Base-by-base conservation (phyloP, 2,329 filamentous ascomycete species). In the Juglanconis sp. region DNA sequence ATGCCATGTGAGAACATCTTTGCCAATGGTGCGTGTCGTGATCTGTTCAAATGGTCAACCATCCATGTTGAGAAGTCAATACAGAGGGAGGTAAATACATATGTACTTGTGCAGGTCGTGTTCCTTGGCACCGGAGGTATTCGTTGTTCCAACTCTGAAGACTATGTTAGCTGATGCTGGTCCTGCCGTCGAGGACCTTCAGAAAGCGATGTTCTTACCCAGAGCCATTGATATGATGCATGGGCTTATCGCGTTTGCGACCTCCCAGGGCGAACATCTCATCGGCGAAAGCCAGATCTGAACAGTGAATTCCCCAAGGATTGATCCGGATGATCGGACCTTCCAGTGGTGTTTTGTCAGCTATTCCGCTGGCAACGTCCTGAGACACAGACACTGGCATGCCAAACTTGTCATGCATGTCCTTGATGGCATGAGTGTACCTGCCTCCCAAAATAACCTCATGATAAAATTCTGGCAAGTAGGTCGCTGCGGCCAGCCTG, bases 311-410 rank as follows among this genome's bases (percentile, higher is more conserved):
- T 51, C 73, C 71, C 11, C 66, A 63, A 0, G 72, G 72, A 57
- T 67, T 74, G 57, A 74, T 71, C 15, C 72, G 66, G 38, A 74
- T 63, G 57, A 74, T 70, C 3, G 72, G 71, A 5, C 72, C 74
- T 59, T 75, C n/a, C 5, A 47, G 17, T 10, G 9, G 17, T 10
- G 9, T 17, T 47, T 47, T 24, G 9, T 17, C 17, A 38, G 7
- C 11, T 38, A 7, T 42, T 11, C 38, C 38, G 4, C 10, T 42
- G 7, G 38, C 38, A 4, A 42, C n/a, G 38, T 13, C n/a, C 8
- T 17, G 15, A 47, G 13, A 17, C 15, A n/a, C 6, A 7, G 8
- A 17, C 4, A 24, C 44, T 24, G 24, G 24, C 24, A 17, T 47
- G 17, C 44, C 44, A 30, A 17, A 75, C 63, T 67, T 61, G 42